Percentiles rank a stretch among this genome's conserved stretches.
Conservation (phyloP, 208 protist genomes). For the Leishmania aethiopica region DNA sequence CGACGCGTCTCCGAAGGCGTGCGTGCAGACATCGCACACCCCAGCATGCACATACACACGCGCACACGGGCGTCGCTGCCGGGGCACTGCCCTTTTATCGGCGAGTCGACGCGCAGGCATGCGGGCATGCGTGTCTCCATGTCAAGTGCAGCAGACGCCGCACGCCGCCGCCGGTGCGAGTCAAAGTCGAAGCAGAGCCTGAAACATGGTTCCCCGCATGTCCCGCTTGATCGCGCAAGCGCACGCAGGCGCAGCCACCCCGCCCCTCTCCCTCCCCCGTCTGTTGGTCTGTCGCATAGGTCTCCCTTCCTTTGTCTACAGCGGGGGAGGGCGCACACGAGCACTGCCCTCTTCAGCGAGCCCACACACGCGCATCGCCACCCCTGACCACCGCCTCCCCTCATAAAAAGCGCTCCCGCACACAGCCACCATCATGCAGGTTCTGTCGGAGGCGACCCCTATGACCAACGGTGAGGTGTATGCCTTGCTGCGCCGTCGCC, state of each 20-base stretch:
- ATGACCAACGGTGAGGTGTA: slow-evolving; percentile 88
- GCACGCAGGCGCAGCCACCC: neutral
- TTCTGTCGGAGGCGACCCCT: slow-evolving; percentile 67
- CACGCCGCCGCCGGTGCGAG: neutral
- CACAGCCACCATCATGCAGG: slow-evolving; percentile 38
- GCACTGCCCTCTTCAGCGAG: neutral
- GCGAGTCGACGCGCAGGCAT: neutral
- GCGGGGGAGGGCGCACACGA: neutral
- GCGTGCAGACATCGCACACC: no score
- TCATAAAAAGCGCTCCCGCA: neutral
- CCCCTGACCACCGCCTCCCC: neutral
- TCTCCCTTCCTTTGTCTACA: slow-evolving; percentile 11
- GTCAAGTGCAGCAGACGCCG: neutral
- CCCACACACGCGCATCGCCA: neutral
- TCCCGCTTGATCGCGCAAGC: neutral
- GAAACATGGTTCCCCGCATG: neutral
- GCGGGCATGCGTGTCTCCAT: neutral
- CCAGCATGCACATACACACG: no score
- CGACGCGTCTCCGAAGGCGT: no score
- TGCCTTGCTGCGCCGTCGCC: slow-evolving; percentile 70
- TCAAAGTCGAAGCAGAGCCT: neutral
- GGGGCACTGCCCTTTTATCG: neutral
- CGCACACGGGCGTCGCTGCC: no score
- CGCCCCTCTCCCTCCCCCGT: neutral
- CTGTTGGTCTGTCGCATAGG: neutral